Evolutionary conservation across 371 early-diverging fungal species (phyloP).

Genomic region (Syncephalastrum monosporum): DNA sequence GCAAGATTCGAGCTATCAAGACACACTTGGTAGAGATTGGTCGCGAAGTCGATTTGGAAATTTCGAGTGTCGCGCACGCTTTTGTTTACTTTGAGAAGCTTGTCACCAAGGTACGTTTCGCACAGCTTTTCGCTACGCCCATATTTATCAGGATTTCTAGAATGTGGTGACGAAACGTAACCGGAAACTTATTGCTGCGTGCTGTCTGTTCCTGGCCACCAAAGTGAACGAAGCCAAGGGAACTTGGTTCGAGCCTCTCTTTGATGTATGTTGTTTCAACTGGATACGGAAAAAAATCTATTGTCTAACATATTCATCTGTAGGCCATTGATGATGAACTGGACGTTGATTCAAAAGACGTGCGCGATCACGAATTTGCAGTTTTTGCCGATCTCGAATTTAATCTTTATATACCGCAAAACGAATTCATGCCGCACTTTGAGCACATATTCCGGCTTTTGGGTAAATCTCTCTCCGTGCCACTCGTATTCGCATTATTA

Average conservation of each 20-base stretch:
- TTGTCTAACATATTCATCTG: neutral
- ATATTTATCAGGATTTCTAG: slow-evolving; percentile 21
- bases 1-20: slow-evolving; percentile 79
- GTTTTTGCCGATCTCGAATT: slow-evolving; percentile 88
- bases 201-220: slow-evolving; percentile 75
- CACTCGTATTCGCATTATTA: neutral
- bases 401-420: slow-evolving; percentile 73
- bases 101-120: slow-evolving; percentile 55
- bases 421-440: slow-evolving; percentile 88
- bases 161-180: slow-evolving; percentile 74
- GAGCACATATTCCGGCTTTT: slow-evolving; percentile 63
- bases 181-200: slow-evolving; percentile 77
- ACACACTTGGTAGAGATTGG: slow-evolving; percentile 54
- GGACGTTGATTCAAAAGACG: slow-evolving; percentile 74
- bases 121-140: neutral
- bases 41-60: slow-evolving; percentile 68
- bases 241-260: slow-evolving; percentile 33
- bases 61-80: slow-evolving; percentile 86
- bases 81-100: slow-evolving; percentile 95
- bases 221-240: slow-evolving; percentile 89
- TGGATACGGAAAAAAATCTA: neutral
- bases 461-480: slow-evolving; percentile 13
- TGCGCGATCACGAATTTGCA: slow-evolving; percentile 82
- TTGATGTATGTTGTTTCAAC: slow-evolving; percentile 21
- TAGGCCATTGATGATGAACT: slow-evolving; percentile 53